These are phyloP conservation scores for Urochloa ruziziensis DNA, from an alignment of 176 grass and related monocot genomes.

Conservation along the genomic window DNA sequence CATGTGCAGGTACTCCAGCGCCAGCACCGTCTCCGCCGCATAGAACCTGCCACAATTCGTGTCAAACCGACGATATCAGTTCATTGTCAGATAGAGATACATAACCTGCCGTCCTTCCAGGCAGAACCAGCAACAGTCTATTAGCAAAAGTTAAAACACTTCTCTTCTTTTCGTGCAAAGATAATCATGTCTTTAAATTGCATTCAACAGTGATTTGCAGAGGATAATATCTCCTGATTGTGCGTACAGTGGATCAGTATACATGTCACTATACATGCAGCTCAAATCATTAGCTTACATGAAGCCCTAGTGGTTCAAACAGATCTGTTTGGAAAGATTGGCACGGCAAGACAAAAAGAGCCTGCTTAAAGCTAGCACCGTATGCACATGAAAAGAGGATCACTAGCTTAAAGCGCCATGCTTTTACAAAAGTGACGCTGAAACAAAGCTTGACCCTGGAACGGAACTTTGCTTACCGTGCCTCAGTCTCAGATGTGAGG, in stretches of 20 bases:
- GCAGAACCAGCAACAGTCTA: background rate
- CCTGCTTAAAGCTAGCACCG: conserved; percentile 11
- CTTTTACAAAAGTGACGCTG: conserved; percentile 45
- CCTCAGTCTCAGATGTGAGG: background rate
- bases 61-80: background rate
- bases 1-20: conserved; percentile 95
- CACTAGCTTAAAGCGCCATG: conserved; percentile 27
- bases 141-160: background rate
- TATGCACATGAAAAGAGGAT: conserved; percentile 40
- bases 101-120: background rate
- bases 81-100: background rate
- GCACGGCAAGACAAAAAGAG: conserved; percentile 35
- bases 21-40: conserved; percentile 78
- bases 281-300: conserved; percentile 36
- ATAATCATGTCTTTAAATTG: conserved; percentile 3
- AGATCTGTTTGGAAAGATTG: conserved; percentile 27
- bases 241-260: background rate
- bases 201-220: background rate
- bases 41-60: conserved; percentile 66
- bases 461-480: conserved; percentile 2
- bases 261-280: conserved; percentile 15
- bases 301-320: conserved; percentile 30
- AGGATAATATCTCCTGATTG: background rate
- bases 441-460: conserved; percentile 51
- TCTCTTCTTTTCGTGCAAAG: background rate